Percentiles rank a stretch among this genome's conserved stretches.
Conservation (phyloP, 129 eudicot species). For the Flaveria linearis region DNA sequence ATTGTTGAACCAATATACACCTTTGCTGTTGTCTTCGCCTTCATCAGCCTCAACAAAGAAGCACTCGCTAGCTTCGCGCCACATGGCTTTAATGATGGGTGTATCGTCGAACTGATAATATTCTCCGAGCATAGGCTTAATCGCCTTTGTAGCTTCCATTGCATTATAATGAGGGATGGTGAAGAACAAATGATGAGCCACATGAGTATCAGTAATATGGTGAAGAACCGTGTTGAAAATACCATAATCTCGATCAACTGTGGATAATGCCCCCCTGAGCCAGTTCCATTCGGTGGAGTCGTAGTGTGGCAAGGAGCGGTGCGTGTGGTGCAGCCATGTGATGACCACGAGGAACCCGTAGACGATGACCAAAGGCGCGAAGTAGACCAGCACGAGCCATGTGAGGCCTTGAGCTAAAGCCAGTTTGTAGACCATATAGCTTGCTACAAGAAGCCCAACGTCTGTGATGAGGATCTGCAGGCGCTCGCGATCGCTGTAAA, state of each 20-base stretch:
- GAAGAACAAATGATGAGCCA: slow-evolving; percentile 23
- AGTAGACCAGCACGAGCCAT: slow-evolving; percentile 20
- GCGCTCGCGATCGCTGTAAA: slow-evolving; percentile 20
- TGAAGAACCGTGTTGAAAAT: slow-evolving; percentile 14
- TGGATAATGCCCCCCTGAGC: slow-evolving; percentile 20
- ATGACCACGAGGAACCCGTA: slow-evolving; percentile 24
- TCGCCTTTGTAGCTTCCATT: slow-evolving; percentile 21
- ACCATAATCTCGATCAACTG: slow-evolving; percentile 15
- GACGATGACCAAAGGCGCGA: slow-evolving; percentile 22
- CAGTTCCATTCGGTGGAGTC: slow-evolving; percentile 22
- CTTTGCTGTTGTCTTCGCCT: background rate
- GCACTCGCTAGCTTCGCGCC: slow-evolving; percentile 23
- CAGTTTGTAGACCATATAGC: slow-evolving; percentile 16
- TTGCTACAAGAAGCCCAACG: slow-evolving; percentile 17
- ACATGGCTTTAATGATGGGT: slow-evolving; percentile 19
- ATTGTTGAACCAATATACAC: slow-evolving; percentile 21
- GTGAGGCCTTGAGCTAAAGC: slow-evolving; percentile 18
- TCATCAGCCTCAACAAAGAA: slow-evolving; percentile 27
- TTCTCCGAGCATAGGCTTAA: slow-evolving; percentile 13
- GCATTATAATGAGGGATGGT: slow-evolving; percentile 22
- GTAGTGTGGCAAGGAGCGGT: slow-evolving; percentile 16
- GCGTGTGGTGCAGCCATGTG: slow-evolving; percentile 24
- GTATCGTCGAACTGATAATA: slow-evolving; percentile 25
- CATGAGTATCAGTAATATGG: slow-evolving; percentile 22
- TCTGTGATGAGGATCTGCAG: slow-evolving; percentile 10